phyloP scores from a whole-genome alignment of 1,139 yeast species.

The Taiozyma sp. region DNA sequence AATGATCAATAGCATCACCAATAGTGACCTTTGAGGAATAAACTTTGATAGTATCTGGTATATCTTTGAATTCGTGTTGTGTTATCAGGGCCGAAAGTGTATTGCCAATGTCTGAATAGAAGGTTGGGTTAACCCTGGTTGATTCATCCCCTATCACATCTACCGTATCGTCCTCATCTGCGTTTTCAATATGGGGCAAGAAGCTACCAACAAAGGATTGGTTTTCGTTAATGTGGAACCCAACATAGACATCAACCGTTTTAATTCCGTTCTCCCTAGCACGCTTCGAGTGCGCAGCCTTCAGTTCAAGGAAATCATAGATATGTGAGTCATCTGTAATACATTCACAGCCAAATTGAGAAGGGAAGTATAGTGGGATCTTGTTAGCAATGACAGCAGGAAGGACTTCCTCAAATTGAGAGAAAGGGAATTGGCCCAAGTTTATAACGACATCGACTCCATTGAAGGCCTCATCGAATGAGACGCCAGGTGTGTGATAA shows the following conservation, averaged over 20 bases:
- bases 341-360: constrained; percentile 53
- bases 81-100: constrained; percentile 39
- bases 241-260: constrained; percentile 41
- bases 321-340: constrained; percentile 24
- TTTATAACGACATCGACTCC: constrained; percentile 50
- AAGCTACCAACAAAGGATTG: constrained; percentile 22
- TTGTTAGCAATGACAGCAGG: constrained; percentile 36
- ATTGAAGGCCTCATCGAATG: constrained; percentile 32
- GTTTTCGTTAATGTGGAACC: constrained; percentile 31
- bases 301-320: constrained; percentile 34
- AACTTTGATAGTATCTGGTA: constrained; percentile 42
- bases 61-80: constrained; percentile 27
- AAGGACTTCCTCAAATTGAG: constrained; percentile 27
- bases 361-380: constrained; percentile 53
- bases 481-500: constrained; percentile 30
- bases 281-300: constrained; percentile 34
- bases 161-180: constrained; percentile 28
- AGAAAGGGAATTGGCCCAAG: constrained; percentile 27
- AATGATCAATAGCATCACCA: constrained; percentile 35
- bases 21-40: constrained; percentile 37
- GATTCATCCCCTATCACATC: constrained; percentile 39
- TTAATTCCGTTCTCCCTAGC: constrained; percentile 45
- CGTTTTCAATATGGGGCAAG: constrained; percentile 29
- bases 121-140: constrained; percentile 31
- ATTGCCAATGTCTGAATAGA: constrained; percentile 44